Evolutionary conservation across 208 protist genomes (phyloP).

Genomic region (Leishmania amazonensis): DNA sequence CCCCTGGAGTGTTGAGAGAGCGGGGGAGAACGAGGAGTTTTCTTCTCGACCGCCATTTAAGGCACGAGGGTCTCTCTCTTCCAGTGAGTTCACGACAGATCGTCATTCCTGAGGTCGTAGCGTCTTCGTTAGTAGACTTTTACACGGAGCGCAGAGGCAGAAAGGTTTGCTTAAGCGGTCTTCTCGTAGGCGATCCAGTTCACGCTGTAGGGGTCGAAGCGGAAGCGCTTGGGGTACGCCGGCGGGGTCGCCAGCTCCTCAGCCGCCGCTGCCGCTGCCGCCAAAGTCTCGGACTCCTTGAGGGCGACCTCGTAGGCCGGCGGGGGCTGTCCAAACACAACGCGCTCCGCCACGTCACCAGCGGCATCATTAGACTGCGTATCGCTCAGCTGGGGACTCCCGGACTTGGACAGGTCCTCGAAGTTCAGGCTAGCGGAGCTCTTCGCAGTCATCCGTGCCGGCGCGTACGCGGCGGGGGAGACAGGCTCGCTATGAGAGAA

Average conservation of each 20-base stretch:
- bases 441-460: conserved; percentile 14
- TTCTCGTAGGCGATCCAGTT: conserved; percentile 62
- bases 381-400: conserved; percentile 25
- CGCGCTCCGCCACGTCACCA: conserved; percentile 30
- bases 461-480: conserved; percentile 15
- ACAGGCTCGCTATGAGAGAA: conserved; percentile 83
- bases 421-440: conserved; percentile 22
- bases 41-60: background rate
- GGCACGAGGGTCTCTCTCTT: background rate
- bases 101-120: background rate
- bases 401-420: conserved; percentile 37
- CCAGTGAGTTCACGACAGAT: conserved; percentile 5
- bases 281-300: conserved; percentile 39
- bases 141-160: background rate
- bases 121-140: background rate
- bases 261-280: conserved; percentile 1
- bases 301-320: conserved; percentile 71
- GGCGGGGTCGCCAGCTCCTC: conserved; percentile 42
- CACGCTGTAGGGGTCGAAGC: conserved; percentile 88
- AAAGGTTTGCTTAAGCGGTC: conserved; percentile 14
- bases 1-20: conserved; percentile 9
- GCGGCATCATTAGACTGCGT: conserved; percentile 32
- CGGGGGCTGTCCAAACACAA: conserved; percentile 50
- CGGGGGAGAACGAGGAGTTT: background rate
- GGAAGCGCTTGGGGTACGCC: conserved; percentile 82